Evolutionary conservation across 192 early-diverging fungal genomes (phyloP).

Genomic region (Coemansia sp.): DNA sequence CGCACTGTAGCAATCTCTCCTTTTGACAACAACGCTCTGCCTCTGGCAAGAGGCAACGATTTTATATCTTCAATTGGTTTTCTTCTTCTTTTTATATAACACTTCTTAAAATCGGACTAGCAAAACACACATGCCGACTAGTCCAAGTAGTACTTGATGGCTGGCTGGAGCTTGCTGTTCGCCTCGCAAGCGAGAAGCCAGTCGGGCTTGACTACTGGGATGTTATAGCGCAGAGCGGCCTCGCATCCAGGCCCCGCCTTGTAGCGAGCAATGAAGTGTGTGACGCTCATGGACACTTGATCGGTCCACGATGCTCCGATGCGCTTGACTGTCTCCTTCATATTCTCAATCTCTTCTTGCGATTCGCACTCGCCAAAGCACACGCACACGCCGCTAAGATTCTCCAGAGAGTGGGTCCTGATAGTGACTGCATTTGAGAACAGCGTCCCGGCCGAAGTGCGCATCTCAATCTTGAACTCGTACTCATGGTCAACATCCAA

Average conservation of each 20-base stretch:
- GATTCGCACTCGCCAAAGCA: conserved; percentile 92
- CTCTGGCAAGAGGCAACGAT: too few relatives aligned
- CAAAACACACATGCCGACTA: conserved; percentile 10
- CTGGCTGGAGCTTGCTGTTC: conserved; percentile 86
- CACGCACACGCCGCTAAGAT: conserved; percentile 96
- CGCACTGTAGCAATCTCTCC: conserved; percentile 12
- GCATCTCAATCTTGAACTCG: conserved; percentile 85
- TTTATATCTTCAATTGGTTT: not conserved
- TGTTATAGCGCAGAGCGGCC: conserved; percentile 83
- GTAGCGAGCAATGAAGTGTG: conserved; percentile 88
- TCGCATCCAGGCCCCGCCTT: conserved; percentile 88
- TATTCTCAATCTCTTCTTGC: conserved; percentile 70
- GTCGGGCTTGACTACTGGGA: conserved; percentile 94
- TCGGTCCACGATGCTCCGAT: conserved; percentile 92
- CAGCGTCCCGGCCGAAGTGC: conserved; percentile 89
- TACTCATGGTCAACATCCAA: conserved; percentile 92
- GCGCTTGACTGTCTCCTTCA: conserved; percentile 75
- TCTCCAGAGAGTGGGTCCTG: conserved; percentile 93
- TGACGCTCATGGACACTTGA: conserved; percentile 82
- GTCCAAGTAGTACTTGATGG: conserved; percentile 49
- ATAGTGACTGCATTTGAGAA: conserved; percentile 75
- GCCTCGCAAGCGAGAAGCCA: conserved; percentile 93
- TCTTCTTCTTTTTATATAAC: not conserved
- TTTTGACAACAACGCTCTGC: too few relatives aligned
- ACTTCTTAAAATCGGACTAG: not conserved